Evolutionary conservation across 768 basidiomycete genomes (phyloP).

Genomic region (Boletus sensibilis): DNA sequence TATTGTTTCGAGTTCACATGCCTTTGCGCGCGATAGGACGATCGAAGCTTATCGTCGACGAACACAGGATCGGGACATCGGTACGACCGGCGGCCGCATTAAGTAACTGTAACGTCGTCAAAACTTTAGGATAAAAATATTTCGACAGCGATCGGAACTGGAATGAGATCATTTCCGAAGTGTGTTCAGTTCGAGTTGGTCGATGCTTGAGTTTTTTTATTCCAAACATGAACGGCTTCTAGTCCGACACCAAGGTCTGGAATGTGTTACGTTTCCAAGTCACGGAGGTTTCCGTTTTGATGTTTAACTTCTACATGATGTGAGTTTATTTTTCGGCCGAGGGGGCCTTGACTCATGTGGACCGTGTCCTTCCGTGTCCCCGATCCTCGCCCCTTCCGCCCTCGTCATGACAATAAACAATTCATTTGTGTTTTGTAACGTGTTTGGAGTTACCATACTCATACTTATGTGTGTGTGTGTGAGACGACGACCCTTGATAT

Average conservation of each 20-base stretch:
- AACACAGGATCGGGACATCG: neutral
- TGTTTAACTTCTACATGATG: neutral
- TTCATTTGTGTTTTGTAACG: neutral
- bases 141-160: conserved; percentile 12
- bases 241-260: too few species aligned
- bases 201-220: neutral
- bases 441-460: conserved; percentile 6
- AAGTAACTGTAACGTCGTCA: neutral
- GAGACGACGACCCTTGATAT: neutral
- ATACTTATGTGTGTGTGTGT: neutral
- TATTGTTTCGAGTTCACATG: conserved; percentile 7
- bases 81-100: neutral
- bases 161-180: neutral
- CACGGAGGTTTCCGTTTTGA: neutral
- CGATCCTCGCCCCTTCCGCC: neutral
- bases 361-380: neutral
- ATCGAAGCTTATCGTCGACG: neutral
- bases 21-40: neutral
- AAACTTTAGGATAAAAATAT: neutral
- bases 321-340: neutral
- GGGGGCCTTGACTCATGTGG: neutral
- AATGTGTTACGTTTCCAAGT: neutral
- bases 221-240: too few species aligned
- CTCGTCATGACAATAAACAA: neutral
- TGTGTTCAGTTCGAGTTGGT: neutral